Evolutionary conservation across 2,329 filamentous ascomycete genomes (phyloP), one percentile per base, ranked within the genome.

Genomic region (Xylariaceae sp.): DNA sequence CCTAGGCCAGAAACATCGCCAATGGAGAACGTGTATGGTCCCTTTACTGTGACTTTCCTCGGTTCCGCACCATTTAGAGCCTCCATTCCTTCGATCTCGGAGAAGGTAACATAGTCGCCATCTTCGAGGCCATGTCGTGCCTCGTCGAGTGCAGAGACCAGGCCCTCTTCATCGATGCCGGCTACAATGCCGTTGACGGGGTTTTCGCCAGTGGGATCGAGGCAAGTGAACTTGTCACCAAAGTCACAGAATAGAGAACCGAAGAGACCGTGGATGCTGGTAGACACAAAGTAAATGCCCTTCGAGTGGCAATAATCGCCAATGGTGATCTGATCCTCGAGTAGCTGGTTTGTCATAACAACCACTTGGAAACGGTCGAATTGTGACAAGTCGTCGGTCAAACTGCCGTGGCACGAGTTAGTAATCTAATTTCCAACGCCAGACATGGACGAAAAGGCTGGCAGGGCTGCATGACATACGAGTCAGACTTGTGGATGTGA

Each of bases 241-340:
- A 99, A 99, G 72, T 99, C 94, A 70, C 92, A 97, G 78, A 99
- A 99, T 67, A 99, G 89, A 66, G 88, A 90, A 54, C 94, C 94
- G 72, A 99, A 99, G 37, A 99, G 82, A 65, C 94, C 94, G 70
- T 90, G 97, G 0, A 90, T 96, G 71, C 97, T 92, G 5, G 90
- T 86, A 58, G 91, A 84, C 53, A 96, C 87, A 45, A 99, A 78
- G 73, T 90, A 97, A 67, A 99, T 97, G 64, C 90, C 89, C 74
- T 97, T 96, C 63, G 88, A 80, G 75, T 97, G 94, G 75, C 93
- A 96, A 78, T 93, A 97, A 69, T 97, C 92, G 66, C 90, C 89
- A 66, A 99, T 90, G 49, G 80, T 79, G 57, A 92, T 80, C 77
- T 99, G 94, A 61, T 90, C 84, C 66, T 88, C 84, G 64, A 97